Base-by-base conservation (phyloP, 2,329 filamentous ascomycete species). In the Helotiales sp. region DNA sequence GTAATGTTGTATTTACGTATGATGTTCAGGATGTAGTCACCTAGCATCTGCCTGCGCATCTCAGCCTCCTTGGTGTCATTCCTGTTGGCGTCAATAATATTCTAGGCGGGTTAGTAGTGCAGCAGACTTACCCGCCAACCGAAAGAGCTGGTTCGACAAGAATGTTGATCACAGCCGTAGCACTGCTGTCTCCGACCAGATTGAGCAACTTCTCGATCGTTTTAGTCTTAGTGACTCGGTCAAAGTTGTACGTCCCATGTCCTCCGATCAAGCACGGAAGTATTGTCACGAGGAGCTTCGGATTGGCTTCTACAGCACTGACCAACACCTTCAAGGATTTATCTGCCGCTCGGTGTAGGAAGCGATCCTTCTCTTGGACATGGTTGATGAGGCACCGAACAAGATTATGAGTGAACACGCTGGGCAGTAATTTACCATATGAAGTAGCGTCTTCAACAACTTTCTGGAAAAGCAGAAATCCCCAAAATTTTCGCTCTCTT, bases 401-500 rank as follows among this genome's bases (percentile, higher is more conserved):
- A 24, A 97, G 82, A 74, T 97, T 97, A 69, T 89, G 88, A 74
- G 92, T 93, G 77, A 98, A 97, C 0, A 97, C 82, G 8, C 79
- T 83, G 70, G 78, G 84, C 61, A 81, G 86, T 73, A 84, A 85
- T 65, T 77, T 82, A 70, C 69, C 78, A 70, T 78, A 86, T 76
- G 74, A 82, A 34, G 83, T 81, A 8, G 86, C 79, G 3, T 82
- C 81, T 52, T 85, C 81, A 3, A 97, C 80, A 73, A 93, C 87
- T 75, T 91, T 92, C 73, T 91, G 89, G 75, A 97, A 93, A 2
- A 98, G 86, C 74, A 94, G 88, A 79, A 98, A 95, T 0, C 96
- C 96, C 79, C 93, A 93, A 75, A 93, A 93, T 79, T 97, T 98
- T 64, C 96, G 91, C 73, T 94, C 93, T 50, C 94, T 89, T 1